Evolutionary conservation across 306 rosid species (phyloP), one percentile per base, ranked within the genome.

Genomic region (Cucurbita maxima): DNA sequence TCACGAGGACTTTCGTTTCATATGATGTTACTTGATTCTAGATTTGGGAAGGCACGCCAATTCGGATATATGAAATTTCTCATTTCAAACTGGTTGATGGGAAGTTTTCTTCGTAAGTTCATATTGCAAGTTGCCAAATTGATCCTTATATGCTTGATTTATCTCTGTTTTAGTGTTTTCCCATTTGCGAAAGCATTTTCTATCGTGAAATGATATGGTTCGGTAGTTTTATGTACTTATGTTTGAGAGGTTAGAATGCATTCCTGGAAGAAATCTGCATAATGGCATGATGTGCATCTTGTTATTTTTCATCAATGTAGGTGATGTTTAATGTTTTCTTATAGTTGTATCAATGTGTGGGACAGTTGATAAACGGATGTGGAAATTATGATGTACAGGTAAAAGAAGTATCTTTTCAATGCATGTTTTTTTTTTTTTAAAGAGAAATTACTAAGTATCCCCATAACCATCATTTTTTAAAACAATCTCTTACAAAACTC

Each of bases 11-110:
- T 36, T 47, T 8, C 4, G 1, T 70, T 70, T 25, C 50, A 25
- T 69, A 69, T 69, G 4, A 30, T 73, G 57, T 66, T 44, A 45
- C 64, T 43, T 74, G 58, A 66, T 79, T 82, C 69, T 74, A 95
- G 99, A 95, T 95, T 80, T 95, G 99, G 99, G 97, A 91, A 83
- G 99, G 99, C 77, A 84, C 79, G 73, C 99, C 99, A 66, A 89
- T 95, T 66, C 82, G 88, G 74, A 84, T 75, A 76, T 84, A 82
- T 56, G 92, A 95, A 64, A 91, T 85, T 59, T 91, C 97, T 52
- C 96, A 77, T 53, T 91, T 88, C 90, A 89, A 84, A 84, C 82
- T 95, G 87, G 97, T 95, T 52, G 99, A 95, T 79, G 99, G 99
- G 66, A 95, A 95, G 84, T 95, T 95, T 82, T 95, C 99, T 51